Conservation (phyloP, 75 land plant species). For the Azolla pinnata region DNA sequence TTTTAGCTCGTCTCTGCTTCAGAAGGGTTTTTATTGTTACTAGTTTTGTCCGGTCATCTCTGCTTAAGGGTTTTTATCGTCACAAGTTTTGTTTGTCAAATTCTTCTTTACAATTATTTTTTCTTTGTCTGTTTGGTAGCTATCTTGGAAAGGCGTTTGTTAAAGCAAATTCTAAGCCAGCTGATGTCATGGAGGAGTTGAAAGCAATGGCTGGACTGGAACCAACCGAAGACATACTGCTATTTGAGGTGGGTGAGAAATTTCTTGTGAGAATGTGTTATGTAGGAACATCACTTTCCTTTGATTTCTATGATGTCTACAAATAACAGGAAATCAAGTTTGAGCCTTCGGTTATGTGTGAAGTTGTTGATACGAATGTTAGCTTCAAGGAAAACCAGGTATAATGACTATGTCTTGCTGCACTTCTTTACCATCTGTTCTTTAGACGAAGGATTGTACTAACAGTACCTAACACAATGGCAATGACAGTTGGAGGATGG, state of each 20-base stretch:
- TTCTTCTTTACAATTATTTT: too few relatives aligned
- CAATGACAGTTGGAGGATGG: constrained; percentile 87
- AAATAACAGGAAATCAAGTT: constrained; percentile 94
- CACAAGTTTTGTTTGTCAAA: too few relatives aligned
- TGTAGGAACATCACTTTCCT: too few relatives aligned
- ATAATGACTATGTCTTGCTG: background rate
- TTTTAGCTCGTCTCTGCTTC: too few relatives aligned
- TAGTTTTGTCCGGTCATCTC: too few relatives aligned
- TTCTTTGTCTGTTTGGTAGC: too few relatives aligned
- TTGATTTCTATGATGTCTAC: background rate
- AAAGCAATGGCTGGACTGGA: constrained; percentile 86
- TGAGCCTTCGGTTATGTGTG: constrained; percentile 97
- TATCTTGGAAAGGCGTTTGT: constrained; percentile 90
- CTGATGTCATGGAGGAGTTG: constrained; percentile 57
- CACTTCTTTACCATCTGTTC: background rate
- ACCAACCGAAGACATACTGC: constrained; percentile 76
- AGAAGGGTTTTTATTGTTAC: too few relatives aligned
- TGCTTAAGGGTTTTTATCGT: too few relatives aligned
- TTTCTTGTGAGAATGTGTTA: too few relatives aligned
- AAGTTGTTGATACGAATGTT: constrained; percentile 61
- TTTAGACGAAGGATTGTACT: background rate
- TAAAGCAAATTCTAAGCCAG: constrained; percentile 62
- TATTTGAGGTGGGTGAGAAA: constrained; percentile 95
- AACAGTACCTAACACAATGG: background rate
- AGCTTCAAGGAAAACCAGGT: constrained; percentile 83